Evolutionary conservation across 2,329 filamentous ascomycete genomes (phyloP), one percentile per base, ranked within the genome.

Genomic region (Botrytis hyacinthi): DNA sequence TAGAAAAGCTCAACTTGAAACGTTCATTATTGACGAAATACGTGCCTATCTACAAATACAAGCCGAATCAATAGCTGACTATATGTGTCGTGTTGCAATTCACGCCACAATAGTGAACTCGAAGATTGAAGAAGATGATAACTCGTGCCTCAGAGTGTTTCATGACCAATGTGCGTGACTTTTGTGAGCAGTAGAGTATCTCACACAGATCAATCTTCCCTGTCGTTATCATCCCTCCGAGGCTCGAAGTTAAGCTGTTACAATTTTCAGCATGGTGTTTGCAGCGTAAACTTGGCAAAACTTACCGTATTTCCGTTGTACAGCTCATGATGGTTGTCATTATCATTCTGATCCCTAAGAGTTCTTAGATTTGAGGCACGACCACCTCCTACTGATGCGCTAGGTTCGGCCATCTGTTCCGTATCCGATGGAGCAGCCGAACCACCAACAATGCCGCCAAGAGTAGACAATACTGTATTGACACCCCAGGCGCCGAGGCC

Each of bases 271-370:
- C 44, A 44, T 37, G 5, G 20, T 40, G 20, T 6, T 40, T 62
- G 20, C 42, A n/a, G 4, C 18, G 29, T 10, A 66, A 16, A 40
- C 5, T 10, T 37, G 26, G 18, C 54, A 8, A 12, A 35, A 76
- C 78, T 82, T 85, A 95, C 93, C 81, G 93, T 93, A 80, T 97
- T 98, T 1, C 95, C 95, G 79, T 98, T 98, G 80, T 98, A 97
- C 65, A 97, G 88, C 79, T 97, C 91, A 62, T 90, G 87, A 75
- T 91, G 86, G 72, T 87, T 83, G 71, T 85, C 85, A 57, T 86
- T 84, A 75, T 88, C 84, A 32, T 86, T 84, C 57, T 86, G 84
- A 74, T 90, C 88, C 76, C 83, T 82, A 72, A 91, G 81, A 0
- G 87, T 89, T 68, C 85, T 83, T 40, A 87, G 82, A 57, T 84